Evolutionary conservation across 2,329 filamentous ascomycete genomes (phyloP), one percentile per base, ranked within the genome.

Genomic region (Fusarium praegraminearum): DNA sequence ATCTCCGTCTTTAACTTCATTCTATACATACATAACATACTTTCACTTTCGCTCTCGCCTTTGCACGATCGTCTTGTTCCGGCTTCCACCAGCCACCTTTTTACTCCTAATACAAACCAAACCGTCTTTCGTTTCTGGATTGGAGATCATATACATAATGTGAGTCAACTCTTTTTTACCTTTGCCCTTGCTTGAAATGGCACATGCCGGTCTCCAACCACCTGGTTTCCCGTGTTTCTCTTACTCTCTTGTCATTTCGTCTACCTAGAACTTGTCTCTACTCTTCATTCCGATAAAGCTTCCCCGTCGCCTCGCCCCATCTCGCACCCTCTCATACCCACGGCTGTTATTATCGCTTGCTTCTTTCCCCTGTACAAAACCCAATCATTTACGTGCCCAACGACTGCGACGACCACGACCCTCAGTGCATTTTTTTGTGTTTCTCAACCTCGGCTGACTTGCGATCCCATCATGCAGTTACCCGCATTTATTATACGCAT

Each of bases 121-220:
- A 57, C 54, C 70, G 62, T 65, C 68, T 57, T 66, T 72, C 62
- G 61, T 67, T 72, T 68, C 66, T 74, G 67, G 74, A 78, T 62
- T 78, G 49, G 33, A 51, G 49, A 40, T 51, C 49, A 79, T 30
- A 55, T 38, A 46, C 76, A 65, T 66, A 78, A 79, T 79, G 78
- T 79, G 76, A 79, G 78, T 79, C 67, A 74, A 71, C 70, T 75
- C 70, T 73, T 67, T 73, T 75, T 73, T 26, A 18, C 35, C n/a
- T 40, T 52, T 30, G 32, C 57, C 73, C 57, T 44, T 70, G 67
- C 36, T 22, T 22, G 36, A 40, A 54, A 73, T 71, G 70, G 72
- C 72, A 74, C 73, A 75, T 77, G 72, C 51, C 20, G 40, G 30
- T 75, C 69, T 69, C 67, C 77, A 77, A 76, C 76, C 76, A 72